Base-by-base conservation (phyloP, 257 asterid species). In the Gynochthodes officinalis region DNA sequence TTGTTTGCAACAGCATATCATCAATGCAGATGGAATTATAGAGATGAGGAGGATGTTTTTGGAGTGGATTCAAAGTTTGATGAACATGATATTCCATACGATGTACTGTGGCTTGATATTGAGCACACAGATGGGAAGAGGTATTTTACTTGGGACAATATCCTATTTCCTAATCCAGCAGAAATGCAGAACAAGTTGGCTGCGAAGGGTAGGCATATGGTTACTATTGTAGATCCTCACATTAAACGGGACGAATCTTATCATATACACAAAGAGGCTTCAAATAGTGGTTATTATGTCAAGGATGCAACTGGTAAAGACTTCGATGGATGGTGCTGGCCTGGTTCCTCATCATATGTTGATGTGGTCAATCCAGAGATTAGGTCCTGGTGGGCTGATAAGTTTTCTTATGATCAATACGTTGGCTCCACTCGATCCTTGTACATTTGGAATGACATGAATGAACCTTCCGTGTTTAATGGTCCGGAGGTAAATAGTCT, bases 251-350 rank as follows among this genome's bases (percentile, higher is more conserved):
- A 95, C 35, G 99, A 92, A 0, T 79, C 92, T 1, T 95, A 95
- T 77, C 78, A 76, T 75, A 89, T 95, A 54, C 99, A 95, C 62
- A 85, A 90, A 86, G 99, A 95, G 86, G 99, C 99, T 69, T 76
- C 96, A 3, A 74, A 86, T 64, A 86, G 88, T 77, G 98, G 99
- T 65, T 82, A 87, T 75, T 95, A 95, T 79, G 96, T 95, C 52
- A 95, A 78, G 89, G 99, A 92, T 77, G 81, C 95, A 40, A 80
- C 81, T 63, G 96, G 95, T 73, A 90, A 89, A 81, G 99, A 95
- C 79, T 95, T 84, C 63, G 99, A 95, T 76, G 99, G 99, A 54
- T 95, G 99, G 99, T 95, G 99, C 80, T 95, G 99, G 99, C 82
- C 98, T 82, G 99, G 99, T 61, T 89, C 99, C 61, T 95, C 99